Evolutionary conservation across 345 rosid genomes (phyloP).

Genomic region (Populus simonii): DNA sequence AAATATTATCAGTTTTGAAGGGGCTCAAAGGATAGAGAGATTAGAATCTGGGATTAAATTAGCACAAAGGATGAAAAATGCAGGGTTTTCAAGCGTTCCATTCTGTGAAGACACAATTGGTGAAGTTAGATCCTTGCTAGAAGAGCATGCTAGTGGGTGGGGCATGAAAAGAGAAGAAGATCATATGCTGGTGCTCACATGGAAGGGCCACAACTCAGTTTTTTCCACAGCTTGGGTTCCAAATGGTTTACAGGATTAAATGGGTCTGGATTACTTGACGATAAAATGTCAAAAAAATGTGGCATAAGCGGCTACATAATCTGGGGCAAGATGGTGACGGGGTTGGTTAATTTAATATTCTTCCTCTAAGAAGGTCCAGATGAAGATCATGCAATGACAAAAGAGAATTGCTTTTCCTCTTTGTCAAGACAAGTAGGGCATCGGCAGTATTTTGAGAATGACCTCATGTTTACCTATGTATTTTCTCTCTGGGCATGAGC

Average conservation of each 20-base stretch:
- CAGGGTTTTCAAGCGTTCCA: conserved; percentile 38
- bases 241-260: conserved; percentile 25
- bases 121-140: conserved; percentile 53
- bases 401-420: conserved; percentile 9
- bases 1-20: conserved; percentile 52
- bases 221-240: conserved; percentile 64
- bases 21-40: conserved; percentile 51
- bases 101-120: conserved; percentile 52
- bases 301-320: neutral
- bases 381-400: conserved; percentile 18
- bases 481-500: conserved; percentile 8
- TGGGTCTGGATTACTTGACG: neutral
- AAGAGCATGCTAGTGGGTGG: conserved; percentile 72
- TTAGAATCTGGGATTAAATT: conserved; percentile 43
- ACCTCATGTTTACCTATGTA: conserved; percentile 12
- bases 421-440: conserved; percentile 23
- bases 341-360: neutral
- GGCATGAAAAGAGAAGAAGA: conserved; percentile 75
- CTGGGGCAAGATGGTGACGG: neutral
- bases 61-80: conserved; percentile 49
- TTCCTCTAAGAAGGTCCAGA: conserved; percentile 7
- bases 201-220: conserved; percentile 79
- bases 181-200: conserved; percentile 52
- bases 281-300: neutral
- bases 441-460: conserved; percentile 22